Base-by-base conservation (phyloP, 169 alveolate genomes). In the Eimeria necatrix region DNA sequence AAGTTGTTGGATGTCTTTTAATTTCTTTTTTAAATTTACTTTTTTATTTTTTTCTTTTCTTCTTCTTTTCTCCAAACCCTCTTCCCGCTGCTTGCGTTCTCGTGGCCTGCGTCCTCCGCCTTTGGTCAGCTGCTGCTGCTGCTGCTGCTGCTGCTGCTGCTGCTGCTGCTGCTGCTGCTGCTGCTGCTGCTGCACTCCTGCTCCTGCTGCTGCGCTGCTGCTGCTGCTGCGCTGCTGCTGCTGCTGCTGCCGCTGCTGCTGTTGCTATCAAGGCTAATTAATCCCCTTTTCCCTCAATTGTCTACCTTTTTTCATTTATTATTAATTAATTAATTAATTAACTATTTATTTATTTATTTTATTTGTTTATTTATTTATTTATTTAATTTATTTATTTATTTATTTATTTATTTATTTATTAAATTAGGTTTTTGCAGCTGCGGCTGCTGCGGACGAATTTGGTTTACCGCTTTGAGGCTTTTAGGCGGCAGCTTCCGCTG, bases 391-490 rank as follows among this genome's bases (percentile, higher is more conserved):
- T 60, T 14, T 61, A 9, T 61, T 61, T 18, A 61, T 61, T 61
- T 3, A 0, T 61, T 61, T 3, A 14, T 61, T 61, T 9, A 18
- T 61, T 18, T 61, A 18, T 5, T 61, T 18, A 18, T 18, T 9
- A 18, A 18, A 5, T 8, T 48, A 76, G 84, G 84, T 5, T 73
- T 73, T 51, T 73, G 6, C 84, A 26, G 84, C 52, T 73, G 52
- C 16, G 24, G 12, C n/a, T 73, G 84, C 84, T 73, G 53, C 84
- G 84, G 6, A 26, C 53, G 48, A 73, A 73, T 32, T 32, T 73
- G 12, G n/a, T 73, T 5, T 73, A 73, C 84, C 49, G 84, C 9
- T 18, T n/a, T 32, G 56, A 73, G 53, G 53, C 49, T 6, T 73
- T 73, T 32, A 46, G 24, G n/a, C 49, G 84, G 9, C 49, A n/a